Evolutionary conservation across 805 yeast species (phyloP), one percentile per base, ranked within the genome.

Genomic region (Metschnikowia kunwiensis): DNA sequence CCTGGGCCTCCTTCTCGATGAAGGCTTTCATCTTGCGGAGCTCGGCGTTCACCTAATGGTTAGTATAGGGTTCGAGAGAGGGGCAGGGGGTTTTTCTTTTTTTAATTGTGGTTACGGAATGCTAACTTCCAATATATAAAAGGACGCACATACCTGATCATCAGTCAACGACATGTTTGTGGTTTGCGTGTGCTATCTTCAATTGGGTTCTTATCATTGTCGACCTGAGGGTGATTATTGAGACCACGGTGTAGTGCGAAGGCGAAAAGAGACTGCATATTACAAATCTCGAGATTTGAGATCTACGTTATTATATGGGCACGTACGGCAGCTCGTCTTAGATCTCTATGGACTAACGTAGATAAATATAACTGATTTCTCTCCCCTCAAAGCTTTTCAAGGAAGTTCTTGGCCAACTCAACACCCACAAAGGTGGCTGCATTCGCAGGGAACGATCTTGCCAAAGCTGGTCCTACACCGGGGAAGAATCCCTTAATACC

Each of bases 351-450:
- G n/a, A n/a, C n/a, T n/a, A n/a, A n/a, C n/a, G n/a, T n/a, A n/a
- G n/a, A n/a, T n/a, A n/a, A n/a, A n/a, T n/a, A n/a, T n/a, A n/a
- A n/a, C n/a, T n/a, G n/a, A 5, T 23, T n/a, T 9, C 6, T 5
- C 5, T 23, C 9, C 27, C 7, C 18, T 11, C 27, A 25, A 25
- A 62, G 45, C 44, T 61, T 61, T 34, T 65, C 67, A 20, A 68
- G 55, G 43, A 60, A 58, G 43, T 65, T 63, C 46, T 61, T 68
- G 17, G 95, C 86, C 40, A 89, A 55, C 60, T 91, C 98, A 20
- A 91, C 97, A 30, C 97, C 98, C 23, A 87, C 75, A 67, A 91
- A 91, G 2, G 97, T 89, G 7, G 98, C 97, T n/a, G 98, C 98
- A 62, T 93, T 91, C 15, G 97, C 97, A 3, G 97, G 97, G 82